These are phyloP conservation scores for Rhynchosporium secalis DNA, from an alignment of 2,329 filamentous ascomycete genomes.

Conservation along the genomic window DNA sequence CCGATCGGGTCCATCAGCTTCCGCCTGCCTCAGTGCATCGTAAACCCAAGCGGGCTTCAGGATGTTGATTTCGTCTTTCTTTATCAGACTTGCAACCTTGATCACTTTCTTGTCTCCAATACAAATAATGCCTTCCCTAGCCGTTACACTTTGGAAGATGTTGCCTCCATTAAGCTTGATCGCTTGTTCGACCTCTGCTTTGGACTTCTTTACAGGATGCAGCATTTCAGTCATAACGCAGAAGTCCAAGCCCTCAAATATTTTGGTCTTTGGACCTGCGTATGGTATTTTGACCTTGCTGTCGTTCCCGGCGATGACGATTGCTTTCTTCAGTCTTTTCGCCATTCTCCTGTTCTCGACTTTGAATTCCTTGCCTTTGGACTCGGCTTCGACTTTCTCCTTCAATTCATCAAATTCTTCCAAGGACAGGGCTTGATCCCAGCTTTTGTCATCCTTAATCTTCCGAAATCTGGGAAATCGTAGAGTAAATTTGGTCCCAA, in stretches of 20 bases:
- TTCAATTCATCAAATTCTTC: conserved; percentile 76
- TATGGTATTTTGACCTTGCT: conserved; percentile 51
- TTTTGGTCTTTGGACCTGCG: conserved; percentile 55
- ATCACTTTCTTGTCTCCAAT: conserved; percentile 79
- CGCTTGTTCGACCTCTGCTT: conserved; percentile 75
- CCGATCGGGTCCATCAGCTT: conserved; percentile 51
- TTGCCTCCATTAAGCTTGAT: conserved; percentile 82
- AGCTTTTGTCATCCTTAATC: conserved; percentile 78
- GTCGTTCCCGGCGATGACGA: conserved; percentile 71
- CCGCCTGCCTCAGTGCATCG: conserved; percentile 59
- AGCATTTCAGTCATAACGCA: conserved; percentile 78
- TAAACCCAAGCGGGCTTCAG: conserved; percentile 79
- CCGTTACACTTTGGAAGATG: conserved; percentile 71
- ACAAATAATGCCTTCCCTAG: conserved; percentile 63
- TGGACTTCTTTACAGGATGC: conserved; percentile 70
- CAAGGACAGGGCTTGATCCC: conserved; percentile 76
- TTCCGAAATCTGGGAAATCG: conserved; percentile 89
- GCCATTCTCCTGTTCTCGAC: conserved; percentile 64
- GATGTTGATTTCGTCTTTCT: conserved; percentile 68
- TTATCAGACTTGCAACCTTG: conserved; percentile 81
- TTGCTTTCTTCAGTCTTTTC: conserved; percentile 67
- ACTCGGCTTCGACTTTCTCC: conserved; percentile 66
- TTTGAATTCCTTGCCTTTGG: conserved; percentile 73
- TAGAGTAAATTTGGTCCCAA: conserved; percentile 74
- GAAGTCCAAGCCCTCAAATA: conserved; percentile 78